Evolutionary conservation across 371 early-diverging fungal species (phyloP), one percentile per base, ranked within the genome.

Genomic region (Mucor racemosus): DNA sequence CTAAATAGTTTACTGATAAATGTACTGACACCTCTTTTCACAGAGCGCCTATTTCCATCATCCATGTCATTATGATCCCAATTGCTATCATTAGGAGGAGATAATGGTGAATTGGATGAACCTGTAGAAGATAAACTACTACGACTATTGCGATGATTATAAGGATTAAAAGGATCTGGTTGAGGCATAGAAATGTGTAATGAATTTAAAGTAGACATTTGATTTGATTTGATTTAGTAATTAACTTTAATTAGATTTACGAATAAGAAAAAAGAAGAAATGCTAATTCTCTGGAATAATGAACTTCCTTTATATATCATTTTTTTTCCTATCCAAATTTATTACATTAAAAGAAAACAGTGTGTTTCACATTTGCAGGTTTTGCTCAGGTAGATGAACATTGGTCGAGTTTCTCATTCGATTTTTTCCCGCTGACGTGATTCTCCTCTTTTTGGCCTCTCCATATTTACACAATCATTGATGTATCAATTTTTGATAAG

Each of bases 11-110:
- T 72, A 5, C 42, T 60, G 17, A 72, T 72, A 42, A 72, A 72
- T 19, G 69, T 65, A n/a, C 68, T 72, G 9, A 68, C 68, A 4
- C 65, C 65, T 53, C 56, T 48, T 14, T 63, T 71, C 35, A 68
- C 10, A 46, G 65, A 42, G 33, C 53, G 55, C 56, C 57, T 67
- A 11, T 53, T 54, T 7, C 11, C 26, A 2, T 59, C 56, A 26
- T 58, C 64, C 39, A 55, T 15, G n/a, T 58, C 58, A 71, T 70
- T n/a, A 13, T 3, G 31, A 68, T 85, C 68, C 75, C 74, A 64
- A 50, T 35, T 38, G 7, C 17, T 4, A 15, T 67, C 60, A 17
- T 41, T 50, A 34, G 58, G 26, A 34, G 63, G 14, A 33, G 72
- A 65, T 34, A 60, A 26, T 34, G 71, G 48, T 31, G 53, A 40